phyloP scores from a whole-genome alignment of 768 basidiomycete genomes.

The Auriscalpium orientale region DNA sequence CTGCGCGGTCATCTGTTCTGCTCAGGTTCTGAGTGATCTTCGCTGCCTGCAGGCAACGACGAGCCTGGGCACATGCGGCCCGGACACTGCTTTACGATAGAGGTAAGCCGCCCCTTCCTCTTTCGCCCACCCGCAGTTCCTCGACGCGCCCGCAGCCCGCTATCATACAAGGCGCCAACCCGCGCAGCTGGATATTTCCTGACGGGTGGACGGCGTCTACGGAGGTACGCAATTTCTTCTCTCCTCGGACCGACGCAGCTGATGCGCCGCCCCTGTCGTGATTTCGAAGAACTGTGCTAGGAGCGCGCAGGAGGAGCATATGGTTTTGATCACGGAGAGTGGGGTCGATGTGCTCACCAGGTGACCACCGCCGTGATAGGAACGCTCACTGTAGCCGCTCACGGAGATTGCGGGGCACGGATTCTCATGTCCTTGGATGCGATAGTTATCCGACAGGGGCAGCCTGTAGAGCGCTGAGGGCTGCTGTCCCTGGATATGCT shows the following conservation, averaged over 20 bases:
- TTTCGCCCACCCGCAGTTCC: too few relatives aligned
- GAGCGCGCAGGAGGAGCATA: constrained; percentile 84
- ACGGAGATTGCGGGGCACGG: too few relatives aligned
- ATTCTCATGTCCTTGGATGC: too few relatives aligned
- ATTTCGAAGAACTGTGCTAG: constrained; percentile 62
- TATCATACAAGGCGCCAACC: constrained; percentile 67
- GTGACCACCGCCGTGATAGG: not conserved
- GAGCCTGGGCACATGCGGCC: constrained; percentile 77
- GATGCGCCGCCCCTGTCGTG: not conserved
- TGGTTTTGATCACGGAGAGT: constrained; percentile 71
- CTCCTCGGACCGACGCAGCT: not conserved
- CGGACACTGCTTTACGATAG: constrained; percentile 91
- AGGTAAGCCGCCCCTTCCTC: constrained; percentile 30
- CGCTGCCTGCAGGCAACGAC: constrained; percentile 52
- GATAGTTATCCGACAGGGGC: too few relatives aligned
- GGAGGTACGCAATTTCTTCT: constrained; percentile 40
- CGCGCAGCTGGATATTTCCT: constrained; percentile 70
- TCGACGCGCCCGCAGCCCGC: constrained; percentile 42
- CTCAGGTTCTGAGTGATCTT: not conserved
- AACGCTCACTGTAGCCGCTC: too few relatives aligned
- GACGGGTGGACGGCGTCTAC: constrained; percentile 95
- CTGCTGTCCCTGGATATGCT: too few relatives aligned
- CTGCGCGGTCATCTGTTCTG: not conserved
- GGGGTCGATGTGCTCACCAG: constrained; percentile 75
- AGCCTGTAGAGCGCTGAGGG: too few relatives aligned